These are phyloP conservation scores for Arthrobotrys sinensis DNA, from an alignment of 2,329 filamentous ascomycete genomes.

Conservation along the genomic window DNA sequence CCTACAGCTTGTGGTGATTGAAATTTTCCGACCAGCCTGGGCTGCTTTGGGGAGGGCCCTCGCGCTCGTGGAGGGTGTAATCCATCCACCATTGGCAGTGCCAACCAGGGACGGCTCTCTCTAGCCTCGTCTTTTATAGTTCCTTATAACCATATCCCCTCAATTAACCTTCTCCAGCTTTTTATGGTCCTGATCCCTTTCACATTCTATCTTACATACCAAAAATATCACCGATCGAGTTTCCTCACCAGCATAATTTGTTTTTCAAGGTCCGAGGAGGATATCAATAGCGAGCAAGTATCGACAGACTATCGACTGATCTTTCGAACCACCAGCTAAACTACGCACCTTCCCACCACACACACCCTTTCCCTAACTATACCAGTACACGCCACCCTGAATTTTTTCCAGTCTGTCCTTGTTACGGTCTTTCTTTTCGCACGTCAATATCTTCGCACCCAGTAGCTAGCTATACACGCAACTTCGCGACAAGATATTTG, in stretches of 20 bases:
- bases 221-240: slow-evolving; percentile 60
- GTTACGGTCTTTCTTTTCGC: slow-evolving; percentile 54
- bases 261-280: slow-evolving; percentile 50
- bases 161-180: slow-evolving; percentile 58
- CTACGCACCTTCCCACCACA: slow-evolving; percentile 44
- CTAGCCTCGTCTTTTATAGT: slow-evolving; percentile 61
- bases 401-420: slow-evolving; percentile 55
- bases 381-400: slow-evolving; percentile 56
- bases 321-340: slow-evolving; percentile 33
- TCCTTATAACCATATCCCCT: slow-evolving; percentile 59
- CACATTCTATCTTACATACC: slow-evolving; percentile 45
- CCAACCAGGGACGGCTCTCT: slow-evolving; percentile 58
- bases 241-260: slow-evolving; percentile 49
- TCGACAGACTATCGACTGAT: slow-evolving; percentile 61
- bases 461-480: slow-evolving; percentile 56
- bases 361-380: slow-evolving; percentile 53
- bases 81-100: slow-evolving; percentile 58
- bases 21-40: slow-evolving; percentile 60
- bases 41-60: slow-evolving; percentile 50
- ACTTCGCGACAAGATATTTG: slow-evolving; percentile 58
- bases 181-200: slow-evolving; percentile 52
- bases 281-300: slow-evolving; percentile 38
- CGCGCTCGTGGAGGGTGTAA: slow-evolving; percentile 49
- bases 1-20: slow-evolving; percentile 12
- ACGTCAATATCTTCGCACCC: slow-evolving; percentile 60